These are phyloP conservation scores for Oemleria cerasiformis DNA, from an alignment of 306 rosid genomes.

Conservation along the genomic window DNA sequence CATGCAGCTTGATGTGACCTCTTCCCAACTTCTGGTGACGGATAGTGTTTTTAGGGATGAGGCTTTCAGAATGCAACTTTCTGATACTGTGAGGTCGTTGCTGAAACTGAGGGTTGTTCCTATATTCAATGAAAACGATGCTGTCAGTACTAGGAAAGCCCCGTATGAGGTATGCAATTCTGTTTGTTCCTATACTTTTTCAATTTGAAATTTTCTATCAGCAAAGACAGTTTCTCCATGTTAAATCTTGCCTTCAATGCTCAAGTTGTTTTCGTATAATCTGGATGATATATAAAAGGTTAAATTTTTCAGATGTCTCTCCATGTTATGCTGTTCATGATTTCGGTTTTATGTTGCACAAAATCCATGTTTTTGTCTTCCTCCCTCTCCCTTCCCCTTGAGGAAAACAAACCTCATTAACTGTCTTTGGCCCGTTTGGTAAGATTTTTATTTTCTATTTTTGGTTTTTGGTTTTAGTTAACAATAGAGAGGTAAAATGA, in stretches of 20 bases:
- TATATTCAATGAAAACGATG: slow-evolving; percentile 90
- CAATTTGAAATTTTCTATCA: not conserved
- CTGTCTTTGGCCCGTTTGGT: slow-evolving; percentile 7
- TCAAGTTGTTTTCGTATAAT: too few species aligned
- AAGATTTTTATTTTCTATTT: not conserved
- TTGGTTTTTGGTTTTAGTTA: not conserved
- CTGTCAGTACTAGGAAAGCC: slow-evolving; percentile 84
- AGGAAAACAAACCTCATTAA: not conserved
- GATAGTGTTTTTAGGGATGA: slow-evolving; percentile 64
- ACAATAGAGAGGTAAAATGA: not conserved
- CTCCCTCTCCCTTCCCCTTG: not conserved
- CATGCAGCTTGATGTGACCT: slow-evolving; percentile 87
- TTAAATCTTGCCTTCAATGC: too few species aligned
- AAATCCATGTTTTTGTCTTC: not conserved
- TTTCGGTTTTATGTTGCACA: not conserved
- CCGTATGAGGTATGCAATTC: slow-evolving; percentile 63
- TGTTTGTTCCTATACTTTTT: not conserved
- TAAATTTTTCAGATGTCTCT: too few species aligned
- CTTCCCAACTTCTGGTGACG: slow-evolving; percentile 92
- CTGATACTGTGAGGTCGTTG: slow-evolving; percentile 69
- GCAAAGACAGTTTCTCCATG: too few species aligned
- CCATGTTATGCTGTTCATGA: not conserved
- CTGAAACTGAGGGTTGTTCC: slow-evolving; percentile 69
- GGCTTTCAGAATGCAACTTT: slow-evolving; percentile 67
- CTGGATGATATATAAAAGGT: too few species aligned